A percentile compares a stretch with the other conserved stretches of the same genome.
Conservation (phyloP, 2,329 filamentous ascomycete genomes). For the Trichoderma semiorbis region DNA sequence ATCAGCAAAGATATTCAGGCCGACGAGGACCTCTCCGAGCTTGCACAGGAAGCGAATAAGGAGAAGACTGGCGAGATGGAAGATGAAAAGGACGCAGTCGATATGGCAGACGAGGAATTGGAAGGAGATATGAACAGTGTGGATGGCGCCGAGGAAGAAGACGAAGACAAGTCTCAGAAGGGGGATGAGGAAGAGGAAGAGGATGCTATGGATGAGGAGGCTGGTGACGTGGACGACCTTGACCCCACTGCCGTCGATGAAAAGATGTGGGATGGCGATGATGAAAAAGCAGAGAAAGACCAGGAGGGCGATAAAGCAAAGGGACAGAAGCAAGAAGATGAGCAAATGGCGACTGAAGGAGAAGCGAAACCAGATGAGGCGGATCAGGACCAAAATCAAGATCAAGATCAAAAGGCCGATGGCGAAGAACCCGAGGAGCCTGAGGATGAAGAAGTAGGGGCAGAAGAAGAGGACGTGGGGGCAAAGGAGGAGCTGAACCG, state of each 20-base stretch:
- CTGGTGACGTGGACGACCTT: conserved; percentile 85
- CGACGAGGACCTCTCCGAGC: conserved; percentile 87
- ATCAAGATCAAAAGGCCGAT: conserved; percentile 46
- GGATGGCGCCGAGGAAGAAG: conserved; percentile 60
- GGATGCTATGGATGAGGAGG: conserved; percentile 83
- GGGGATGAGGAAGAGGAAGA: conserved; percentile 60
- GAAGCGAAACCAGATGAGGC: conserved; percentile 48
- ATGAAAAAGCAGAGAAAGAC: conserved; percentile 78
- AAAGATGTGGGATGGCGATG: conserved; percentile 96
- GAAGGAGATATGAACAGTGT: conserved; percentile 74
- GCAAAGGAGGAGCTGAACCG: conserved; percentile 55
- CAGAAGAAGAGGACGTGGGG: conserved; percentile 54
- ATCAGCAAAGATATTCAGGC: conserved; percentile 96
- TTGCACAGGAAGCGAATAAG: conserved; percentile 79
- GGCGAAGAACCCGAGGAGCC: conserved; percentile 41
- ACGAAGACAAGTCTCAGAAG: conserved; percentile 58
- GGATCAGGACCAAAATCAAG: conserved; percentile 44
- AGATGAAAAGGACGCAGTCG: conserved; percentile 80
- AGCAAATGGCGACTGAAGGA: conserved; percentile 58
- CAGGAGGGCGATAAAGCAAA: conserved; percentile 71
- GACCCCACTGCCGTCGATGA: conserved; percentile 91
- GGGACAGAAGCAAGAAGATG: conserved; percentile 63
- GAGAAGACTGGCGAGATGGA: conserved; percentile 65
- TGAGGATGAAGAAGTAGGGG: conserved; percentile 40
- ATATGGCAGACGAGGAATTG: conserved; percentile 88